phyloP scores from a whole-genome alignment of 1,284 basidiomycete genomes.

The Blastosporella zonata region DNA sequence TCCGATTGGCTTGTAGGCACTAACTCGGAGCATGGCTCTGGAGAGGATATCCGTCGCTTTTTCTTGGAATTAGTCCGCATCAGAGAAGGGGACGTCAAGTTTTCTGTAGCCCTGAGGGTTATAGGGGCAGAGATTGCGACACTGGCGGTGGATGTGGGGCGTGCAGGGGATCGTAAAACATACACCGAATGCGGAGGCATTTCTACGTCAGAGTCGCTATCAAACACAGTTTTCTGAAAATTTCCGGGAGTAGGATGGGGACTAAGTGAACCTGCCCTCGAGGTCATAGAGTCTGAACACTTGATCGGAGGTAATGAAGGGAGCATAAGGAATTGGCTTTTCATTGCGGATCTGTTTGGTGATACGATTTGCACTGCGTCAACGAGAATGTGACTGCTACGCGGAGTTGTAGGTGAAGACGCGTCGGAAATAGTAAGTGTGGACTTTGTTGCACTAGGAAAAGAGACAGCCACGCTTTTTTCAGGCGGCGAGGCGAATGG shows the following conservation, averaged over 20 bases:
- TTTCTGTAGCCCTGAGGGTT: conserved; percentile 26
- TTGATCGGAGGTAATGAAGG: conserved; percentile 17
- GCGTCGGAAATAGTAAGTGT: conserved; percentile 19
- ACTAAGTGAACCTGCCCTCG: conserved; percentile 7
- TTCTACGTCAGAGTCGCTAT: conserved; percentile 33
- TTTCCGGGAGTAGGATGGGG: conserved; percentile 8
- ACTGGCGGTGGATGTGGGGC: conserved; percentile 6
- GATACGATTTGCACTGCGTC: conserved; percentile 23
- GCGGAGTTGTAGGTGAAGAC: conserved; percentile 13
- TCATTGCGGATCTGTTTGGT: conserved; percentile 11
- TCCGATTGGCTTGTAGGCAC: conserved; percentile 71
- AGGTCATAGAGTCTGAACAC: conserved; percentile 17
- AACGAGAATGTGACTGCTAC: conserved; percentile 7
- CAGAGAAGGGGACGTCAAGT: conserved; percentile 18
- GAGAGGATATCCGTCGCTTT: conserved; percentile 34
- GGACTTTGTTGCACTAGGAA: conserved; percentile 9
- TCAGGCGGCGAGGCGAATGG: conserved; percentile 13
- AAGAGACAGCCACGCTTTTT: conserved; percentile 9
- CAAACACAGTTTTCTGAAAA: conserved; percentile 32
- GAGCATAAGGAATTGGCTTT: conserved; percentile 9
- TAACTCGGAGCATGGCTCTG: conserved; percentile 30
- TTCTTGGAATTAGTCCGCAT: conserved; percentile 26
- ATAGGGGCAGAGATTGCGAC: conserved; percentile 7
- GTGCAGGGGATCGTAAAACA: conserved; percentile 20
- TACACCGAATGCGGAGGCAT: conserved; percentile 25